phyloP scores from a whole-genome alignment of 192 early-diverging fungal species.

The Backusella morwellensis region DNA sequence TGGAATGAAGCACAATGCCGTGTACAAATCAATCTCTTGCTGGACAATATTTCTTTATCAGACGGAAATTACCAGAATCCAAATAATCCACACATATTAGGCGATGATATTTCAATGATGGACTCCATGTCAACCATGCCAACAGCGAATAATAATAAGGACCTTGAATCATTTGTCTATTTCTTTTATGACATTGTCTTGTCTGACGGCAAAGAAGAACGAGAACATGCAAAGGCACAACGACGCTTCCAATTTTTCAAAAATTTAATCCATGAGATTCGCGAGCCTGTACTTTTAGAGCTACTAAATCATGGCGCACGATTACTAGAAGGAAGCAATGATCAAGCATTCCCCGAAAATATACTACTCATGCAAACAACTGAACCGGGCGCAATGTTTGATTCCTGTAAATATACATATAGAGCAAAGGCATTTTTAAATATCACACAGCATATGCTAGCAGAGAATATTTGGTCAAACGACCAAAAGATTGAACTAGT shows the following conservation, averaged over 20 bases:
- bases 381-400: constrained; percentile 11
- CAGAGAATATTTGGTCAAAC: constrained; percentile 37
- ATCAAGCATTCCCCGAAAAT: constrained; percentile 15
- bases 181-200: constrained; percentile 34
- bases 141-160: constrained; percentile 21
- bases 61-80: constrained; percentile 18
- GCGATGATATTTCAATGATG: constrained; percentile 19
- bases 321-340: constrained; percentile 21
- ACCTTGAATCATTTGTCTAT: constrained; percentile 31
- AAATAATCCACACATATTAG: constrained; percentile 29
- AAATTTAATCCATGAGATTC: constrained; percentile 28
- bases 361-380: constrained; percentile 19
- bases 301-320: constrained; percentile 25
- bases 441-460: constrained; percentile 46
- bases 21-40: constrained; percentile 46
- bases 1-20: constrained; percentile 54
- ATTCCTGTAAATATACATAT: constrained; percentile 22
- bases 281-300: constrained; percentile 26
- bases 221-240: constrained; percentile 4
- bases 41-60: constrained; percentile 39
- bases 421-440: constrained; percentile 32
- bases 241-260: constrained; percentile 32
- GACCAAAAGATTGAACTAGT: constrained; percentile 46
- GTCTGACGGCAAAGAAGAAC: constrained; percentile 9
- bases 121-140: background rate